phyloP scores from a whole-genome alignment of 331 rosid genomes.

The Phaseolus coccineus region DNA sequence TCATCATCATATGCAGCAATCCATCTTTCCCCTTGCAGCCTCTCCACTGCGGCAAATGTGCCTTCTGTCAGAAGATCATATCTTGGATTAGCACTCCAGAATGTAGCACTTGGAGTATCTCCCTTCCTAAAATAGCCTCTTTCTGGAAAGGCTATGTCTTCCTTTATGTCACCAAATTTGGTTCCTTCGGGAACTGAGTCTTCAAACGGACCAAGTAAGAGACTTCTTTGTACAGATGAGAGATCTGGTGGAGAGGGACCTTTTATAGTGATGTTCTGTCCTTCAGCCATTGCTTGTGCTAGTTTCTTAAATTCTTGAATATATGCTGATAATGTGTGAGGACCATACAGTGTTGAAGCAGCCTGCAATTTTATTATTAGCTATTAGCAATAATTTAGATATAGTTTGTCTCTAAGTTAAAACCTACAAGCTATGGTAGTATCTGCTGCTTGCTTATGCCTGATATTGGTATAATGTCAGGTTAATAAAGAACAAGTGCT shows the following conservation, averaged over 20 bases:
- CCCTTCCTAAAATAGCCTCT: constrained; percentile 65
- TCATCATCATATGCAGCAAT: constrained; percentile 70
- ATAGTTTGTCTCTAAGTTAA: constrained; percentile 22
- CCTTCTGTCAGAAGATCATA: constrained; percentile 80
- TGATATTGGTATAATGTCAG: not conserved
- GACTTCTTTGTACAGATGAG: constrained; percentile 56
- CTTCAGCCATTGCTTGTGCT: constrained; percentile 75
- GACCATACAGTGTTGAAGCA: constrained; percentile 90
- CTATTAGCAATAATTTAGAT: not conserved
- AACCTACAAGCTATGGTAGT: not conserved
- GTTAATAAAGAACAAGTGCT: not conserved
- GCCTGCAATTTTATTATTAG: constrained; percentile 55
- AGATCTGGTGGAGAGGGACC: constrained; percentile 80
- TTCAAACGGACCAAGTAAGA: constrained; percentile 52
- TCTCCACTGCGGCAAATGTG: constrained; percentile 71
- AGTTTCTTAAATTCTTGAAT: constrained; percentile 82
- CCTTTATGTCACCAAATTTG: constrained; percentile 70
- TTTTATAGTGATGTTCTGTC: constrained; percentile 40
- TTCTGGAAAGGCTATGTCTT: constrained; percentile 63
- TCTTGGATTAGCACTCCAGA: constrained; percentile 84
- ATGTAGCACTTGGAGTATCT: constrained; percentile 63
- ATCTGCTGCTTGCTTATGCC: not conserved
- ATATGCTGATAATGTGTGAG: constrained; percentile 85
- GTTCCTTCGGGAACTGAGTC: constrained; percentile 57
- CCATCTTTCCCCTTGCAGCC: constrained; percentile 67